Conservation (phyloP, 176 grass and related monocot species). For the Leersia perrieri region DNA sequence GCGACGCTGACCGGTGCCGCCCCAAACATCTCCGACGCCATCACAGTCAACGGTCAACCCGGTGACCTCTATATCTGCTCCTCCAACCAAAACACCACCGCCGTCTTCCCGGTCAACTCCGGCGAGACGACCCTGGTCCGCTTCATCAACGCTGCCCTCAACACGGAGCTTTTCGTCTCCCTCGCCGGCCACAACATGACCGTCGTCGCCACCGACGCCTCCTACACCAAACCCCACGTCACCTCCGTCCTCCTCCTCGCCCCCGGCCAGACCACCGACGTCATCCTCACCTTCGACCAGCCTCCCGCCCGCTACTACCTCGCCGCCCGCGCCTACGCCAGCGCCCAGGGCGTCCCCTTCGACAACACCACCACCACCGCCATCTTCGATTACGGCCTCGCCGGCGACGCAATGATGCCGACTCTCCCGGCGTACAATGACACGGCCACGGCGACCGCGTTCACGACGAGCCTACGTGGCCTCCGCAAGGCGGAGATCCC, state of each 20-base stretch:
- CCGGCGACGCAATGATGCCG: conserved; percentile 47
- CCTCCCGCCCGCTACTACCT: conserved; percentile 61
- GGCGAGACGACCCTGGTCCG: conserved; percentile 89
- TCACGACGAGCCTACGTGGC: conserved; percentile 53
- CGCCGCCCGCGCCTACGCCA: conserved; percentile 70
- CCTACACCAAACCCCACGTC: conserved; percentile 80
- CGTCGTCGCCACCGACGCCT: conserved; percentile 73
- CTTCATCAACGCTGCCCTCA: conserved; percentile 87
- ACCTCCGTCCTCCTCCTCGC: conserved; percentile 62
- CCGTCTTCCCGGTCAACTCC: conserved; percentile 57
- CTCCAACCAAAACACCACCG: conserved; percentile 58
- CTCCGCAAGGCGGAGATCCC: conserved; percentile 45
- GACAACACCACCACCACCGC: conserved; percentile 93
- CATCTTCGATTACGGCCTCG: conserved; percentile 61
- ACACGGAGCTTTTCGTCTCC: conserved; percentile 79
- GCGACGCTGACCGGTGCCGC: conserved; percentile 72
- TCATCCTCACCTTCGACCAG: conserved; percentile 76
- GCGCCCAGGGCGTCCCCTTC: conserved; percentile 81
- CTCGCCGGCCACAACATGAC: conserved; percentile 87
- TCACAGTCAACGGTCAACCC: conserved; percentile 92
- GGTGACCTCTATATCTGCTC: conserved; percentile 93
- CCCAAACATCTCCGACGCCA: conserved; percentile 78
- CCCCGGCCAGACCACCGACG: conserved; percentile 92
- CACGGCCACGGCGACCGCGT: conserved; percentile 56
- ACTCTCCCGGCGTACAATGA: conserved; percentile 80